Evolutionary conservation across 2,329 filamentous ascomycete species (phyloP).

Genomic region (Aspergillus ochraceoroseus): DNA sequence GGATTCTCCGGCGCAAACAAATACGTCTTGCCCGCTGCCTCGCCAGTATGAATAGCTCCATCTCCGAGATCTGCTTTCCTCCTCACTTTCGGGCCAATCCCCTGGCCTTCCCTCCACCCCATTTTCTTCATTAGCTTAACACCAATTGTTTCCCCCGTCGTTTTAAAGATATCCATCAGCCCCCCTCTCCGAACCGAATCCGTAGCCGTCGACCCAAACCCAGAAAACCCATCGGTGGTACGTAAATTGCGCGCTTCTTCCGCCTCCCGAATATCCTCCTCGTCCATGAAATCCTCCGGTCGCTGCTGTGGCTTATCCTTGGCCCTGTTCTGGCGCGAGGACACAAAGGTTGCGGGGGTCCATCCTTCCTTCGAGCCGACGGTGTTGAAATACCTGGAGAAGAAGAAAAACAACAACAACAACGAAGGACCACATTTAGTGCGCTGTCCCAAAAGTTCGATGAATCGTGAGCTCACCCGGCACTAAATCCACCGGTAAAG

Average conservation of each 20-base stretch:
- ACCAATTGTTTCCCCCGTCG: conserved; percentile 77
- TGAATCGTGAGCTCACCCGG: conserved; percentile 62
- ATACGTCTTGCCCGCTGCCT: conserved; percentile 52
- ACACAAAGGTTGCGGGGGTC: conserved; percentile 87
- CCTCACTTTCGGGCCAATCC: conserved; percentile 79
- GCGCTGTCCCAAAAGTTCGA: conserved; percentile 27
- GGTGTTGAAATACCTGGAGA: conserved; percentile 83
- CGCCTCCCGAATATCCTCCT: conserved; percentile 84
- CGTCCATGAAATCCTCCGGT: conserved; percentile 95
- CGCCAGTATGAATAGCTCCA: conserved; percentile 37
- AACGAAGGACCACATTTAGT: conserved; percentile 32
- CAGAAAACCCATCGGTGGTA: conserved; percentile 68
- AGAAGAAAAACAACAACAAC: too few relatives aligned
- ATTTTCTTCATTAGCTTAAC: conserved; percentile 79
- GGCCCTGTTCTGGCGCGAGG: conserved; percentile 72
- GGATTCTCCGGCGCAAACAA: conserved; percentile 83
- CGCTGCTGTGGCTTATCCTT: conserved; percentile 63
- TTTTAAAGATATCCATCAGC: conserved; percentile 67
- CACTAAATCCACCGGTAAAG: conserved; percentile 94
- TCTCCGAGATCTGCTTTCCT: conserved; percentile 66
- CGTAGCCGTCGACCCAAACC: conserved; percentile 63
- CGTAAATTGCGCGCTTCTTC: conserved; percentile 72
- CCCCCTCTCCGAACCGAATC: conserved; percentile 50
- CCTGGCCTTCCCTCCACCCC: conserved; percentile 94
- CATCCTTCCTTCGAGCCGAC: conserved; percentile 98